phyloP scores from a whole-genome alignment of 2,329 filamentous ascomycete species.

The Neurospora sp. region DNA sequence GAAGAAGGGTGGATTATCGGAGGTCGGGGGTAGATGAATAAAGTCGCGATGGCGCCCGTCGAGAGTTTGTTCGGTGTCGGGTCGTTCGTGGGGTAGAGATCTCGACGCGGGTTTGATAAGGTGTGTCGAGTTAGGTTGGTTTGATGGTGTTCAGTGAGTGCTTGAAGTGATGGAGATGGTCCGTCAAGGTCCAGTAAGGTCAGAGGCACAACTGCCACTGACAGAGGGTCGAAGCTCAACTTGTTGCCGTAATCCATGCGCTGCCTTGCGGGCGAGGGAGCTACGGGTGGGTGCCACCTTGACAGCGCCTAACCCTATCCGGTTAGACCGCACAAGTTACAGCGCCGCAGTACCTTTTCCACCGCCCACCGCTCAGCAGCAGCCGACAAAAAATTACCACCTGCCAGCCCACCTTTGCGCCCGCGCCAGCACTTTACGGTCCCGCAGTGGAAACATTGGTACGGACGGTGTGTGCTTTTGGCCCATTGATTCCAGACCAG shows the following conservation, averaged over 20 bases:
- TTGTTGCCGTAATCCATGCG: neutral
- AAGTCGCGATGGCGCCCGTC: neutral
- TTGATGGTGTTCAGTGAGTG: neutral
- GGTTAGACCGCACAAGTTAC: neutral
- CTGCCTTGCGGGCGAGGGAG: neutral
- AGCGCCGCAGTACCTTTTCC: neutral
- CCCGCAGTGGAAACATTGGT: neutral
- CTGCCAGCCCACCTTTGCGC: neutral
- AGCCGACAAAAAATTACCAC: neutral
- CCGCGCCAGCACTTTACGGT: neutral
- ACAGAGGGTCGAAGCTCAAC: neutral
- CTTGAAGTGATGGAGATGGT: neutral
- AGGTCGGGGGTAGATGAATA: neutral
- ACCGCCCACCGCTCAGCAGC: neutral
- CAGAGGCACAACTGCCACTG: neutral
- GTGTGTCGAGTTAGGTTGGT: neutral
- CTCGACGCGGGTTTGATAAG: neutral
- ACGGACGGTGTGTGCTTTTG: neutral
- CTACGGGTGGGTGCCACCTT: neutral
- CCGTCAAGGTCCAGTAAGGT: neutral
- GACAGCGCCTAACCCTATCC: neutral
- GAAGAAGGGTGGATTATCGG: neutral
- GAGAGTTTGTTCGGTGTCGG: neutral
- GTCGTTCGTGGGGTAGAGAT: neutral
- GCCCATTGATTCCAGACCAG: neutral